Evolutionary conservation across 192 early-diverging fungal genomes (phyloP), one percentile per base, ranked within the genome.

Genomic region (Umbelopsis ramanniana): DNA sequence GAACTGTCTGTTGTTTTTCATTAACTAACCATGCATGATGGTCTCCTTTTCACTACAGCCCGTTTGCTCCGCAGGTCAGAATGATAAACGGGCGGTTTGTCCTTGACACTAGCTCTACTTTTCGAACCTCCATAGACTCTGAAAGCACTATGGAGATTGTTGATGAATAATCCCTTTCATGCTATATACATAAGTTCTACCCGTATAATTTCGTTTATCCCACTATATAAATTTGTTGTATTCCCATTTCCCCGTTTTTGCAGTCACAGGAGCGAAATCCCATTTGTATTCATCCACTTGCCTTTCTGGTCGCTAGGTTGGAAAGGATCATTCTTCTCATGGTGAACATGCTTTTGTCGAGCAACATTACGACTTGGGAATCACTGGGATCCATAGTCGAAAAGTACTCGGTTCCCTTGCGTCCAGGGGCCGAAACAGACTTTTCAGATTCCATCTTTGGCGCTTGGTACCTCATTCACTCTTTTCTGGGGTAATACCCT

Each of bases 401-500:
- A 40, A 35, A 17, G 26, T 71, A 38, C 4, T 71, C 70, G 19
- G 26, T 29, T 23, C 50, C 52, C 24, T 71, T 71, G 22, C 70
- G 50, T 40, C 70, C 70, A 1, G 37, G 53, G 35, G 29, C 74
- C 21, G 74, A 79, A 40, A 83, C 82, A 1, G 74, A 83, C 57
- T 83, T 76, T 68, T 46, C 68, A 10, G 72, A 76, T 26, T 83
- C 82, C 46, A 22, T 83, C 46, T 63, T 77, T n/a, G 82, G 82
- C 2, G 74, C 82, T 8, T 83, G 82, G 82, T 83, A 78, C 43
- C 19, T 21, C 29, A 9, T 57, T 26, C 66, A 45, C 6, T 22
- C 66, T 29, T 46, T 68, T 54, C 40, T 43, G 11, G 21, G 26
- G 35, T 55, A 38, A 38, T 46, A 43, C 9, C 9, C 47, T 29